Conservation (phyloP, 2,329 filamentous ascomycete genomes). For the Trichoderma pleuroti region DNA sequence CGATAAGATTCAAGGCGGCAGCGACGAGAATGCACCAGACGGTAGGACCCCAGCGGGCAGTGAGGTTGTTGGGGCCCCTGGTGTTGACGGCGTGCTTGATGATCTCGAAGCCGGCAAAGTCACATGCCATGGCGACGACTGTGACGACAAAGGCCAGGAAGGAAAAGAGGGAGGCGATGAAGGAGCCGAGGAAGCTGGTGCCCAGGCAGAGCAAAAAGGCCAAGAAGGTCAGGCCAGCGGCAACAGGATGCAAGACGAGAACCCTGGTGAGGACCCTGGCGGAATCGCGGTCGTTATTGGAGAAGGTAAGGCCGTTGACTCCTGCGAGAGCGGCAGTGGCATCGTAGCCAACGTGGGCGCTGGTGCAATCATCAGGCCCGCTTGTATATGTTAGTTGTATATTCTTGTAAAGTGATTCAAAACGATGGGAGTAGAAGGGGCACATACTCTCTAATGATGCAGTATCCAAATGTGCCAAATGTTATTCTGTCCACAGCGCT, state of each 20-base stretch:
- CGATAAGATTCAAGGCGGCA: constrained; percentile 53
- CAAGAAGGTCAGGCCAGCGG: constrained; percentile 54
- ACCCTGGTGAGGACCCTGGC: constrained; percentile 51
- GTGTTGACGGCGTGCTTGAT: constrained; percentile 52
- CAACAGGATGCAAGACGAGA: constrained; percentile 61
- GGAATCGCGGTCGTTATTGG: constrained; percentile 41
- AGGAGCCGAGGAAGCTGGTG: constrained; percentile 49
- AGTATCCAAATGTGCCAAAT: constrained; percentile 62
- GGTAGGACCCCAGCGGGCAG: constrained; percentile 50
- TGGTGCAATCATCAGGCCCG: constrained; percentile 47
- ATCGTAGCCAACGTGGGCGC: constrained; percentile 52
- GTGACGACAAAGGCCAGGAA: constrained; percentile 50
- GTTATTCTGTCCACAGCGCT: constrained; percentile 38
- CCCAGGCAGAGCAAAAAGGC: constrained; percentile 55
- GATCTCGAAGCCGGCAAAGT: constrained; percentile 56
- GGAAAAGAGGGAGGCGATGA: constrained; percentile 49
- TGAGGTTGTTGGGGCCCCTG: constrained; percentile 38
- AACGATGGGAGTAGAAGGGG: no score
- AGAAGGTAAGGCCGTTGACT: constrained; percentile 40
- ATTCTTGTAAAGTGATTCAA: not conserved
- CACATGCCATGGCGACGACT: constrained; percentile 48
- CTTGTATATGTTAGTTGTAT: constrained; percentile 16
- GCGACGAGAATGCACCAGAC: constrained; percentile 59
- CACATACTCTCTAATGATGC: constrained; percentile 34
- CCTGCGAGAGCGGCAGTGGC: constrained; percentile 44